phyloP scores from a whole-genome alignment of 2,329 filamentous ascomycete species.

The Aspergillus novofumigatus region DNA sequence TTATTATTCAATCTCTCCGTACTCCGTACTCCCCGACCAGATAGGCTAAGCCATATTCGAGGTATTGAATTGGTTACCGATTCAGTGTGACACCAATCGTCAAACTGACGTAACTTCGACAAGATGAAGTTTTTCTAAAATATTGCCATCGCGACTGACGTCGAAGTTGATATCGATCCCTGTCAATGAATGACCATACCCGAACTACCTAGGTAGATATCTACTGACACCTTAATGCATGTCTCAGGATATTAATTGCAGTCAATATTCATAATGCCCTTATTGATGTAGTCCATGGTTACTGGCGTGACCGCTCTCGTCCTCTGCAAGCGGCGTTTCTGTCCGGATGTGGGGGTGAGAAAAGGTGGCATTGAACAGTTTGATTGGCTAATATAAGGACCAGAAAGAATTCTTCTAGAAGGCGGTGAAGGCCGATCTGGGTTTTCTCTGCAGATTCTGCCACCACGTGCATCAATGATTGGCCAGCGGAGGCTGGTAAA shows the following conservation, averaged over 20 bases:
- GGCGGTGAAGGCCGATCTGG: slow-evolving; percentile 15
- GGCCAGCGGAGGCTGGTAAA: slow-evolving; percentile 14
- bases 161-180: not conserved
- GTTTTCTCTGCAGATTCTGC: slow-evolving; percentile 19
- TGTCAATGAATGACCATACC: not conserved
- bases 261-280: not conserved
- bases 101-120: not conserved
- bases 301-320: not conserved
- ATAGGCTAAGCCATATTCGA: too few species aligned
- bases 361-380: not conserved
- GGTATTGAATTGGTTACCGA: too few species aligned
- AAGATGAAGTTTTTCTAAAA: not conserved
- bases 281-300: not conserved
- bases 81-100: not conserved
- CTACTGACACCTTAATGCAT: not conserved
- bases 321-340: not conserved
- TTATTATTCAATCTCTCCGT: too few species aligned
- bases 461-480: slow-evolving; percentile 30
- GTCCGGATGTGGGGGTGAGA: not conserved
- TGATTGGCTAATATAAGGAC: slow-evolving; percentile 8
- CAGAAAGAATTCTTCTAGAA: slow-evolving; percentile 5
- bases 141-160: not conserved
- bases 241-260: not conserved
- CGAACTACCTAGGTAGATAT: not conserved
- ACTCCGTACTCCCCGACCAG: too few species aligned